Evolutionary conservation across 208 protist genomes (phyloP).

Genomic region (Leptomonas pyrrhocoris): DNA sequence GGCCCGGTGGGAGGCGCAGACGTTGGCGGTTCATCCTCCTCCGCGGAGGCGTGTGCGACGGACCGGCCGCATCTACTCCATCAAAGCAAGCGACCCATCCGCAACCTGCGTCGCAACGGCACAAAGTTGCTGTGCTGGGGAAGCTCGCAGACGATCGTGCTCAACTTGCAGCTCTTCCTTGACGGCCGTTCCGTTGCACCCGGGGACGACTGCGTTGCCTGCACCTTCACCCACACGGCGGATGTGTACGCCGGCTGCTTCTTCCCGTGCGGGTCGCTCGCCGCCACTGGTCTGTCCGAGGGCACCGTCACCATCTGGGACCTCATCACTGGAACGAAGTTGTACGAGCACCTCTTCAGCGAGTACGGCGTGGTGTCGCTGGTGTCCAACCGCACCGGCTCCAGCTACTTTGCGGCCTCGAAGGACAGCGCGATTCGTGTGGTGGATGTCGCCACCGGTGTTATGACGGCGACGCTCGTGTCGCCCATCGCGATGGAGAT

Average conservation of each 20-base stretch:
- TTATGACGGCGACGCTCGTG: slow-evolving; percentile 69
- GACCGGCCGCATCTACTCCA: slow-evolving; percentile 40
- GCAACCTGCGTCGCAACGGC: slow-evolving; percentile 48
- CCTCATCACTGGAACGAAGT: slow-evolving; percentile 50
- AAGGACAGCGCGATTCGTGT: slow-evolving; percentile 75
- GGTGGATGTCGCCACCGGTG: slow-evolving; percentile 76
- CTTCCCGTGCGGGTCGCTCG: slow-evolving; percentile 74
- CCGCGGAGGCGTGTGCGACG: slow-evolving; percentile 11
- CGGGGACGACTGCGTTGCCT: slow-evolving; percentile 24
- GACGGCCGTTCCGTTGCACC: slow-evolving; percentile 1
- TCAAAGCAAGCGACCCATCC: slow-evolving; percentile 51
- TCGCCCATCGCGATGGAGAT: slow-evolving; percentile 73
- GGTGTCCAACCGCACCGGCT: slow-evolving; percentile 64
- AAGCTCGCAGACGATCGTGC: slow-evolving; percentile 56
- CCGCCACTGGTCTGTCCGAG: slow-evolving; percentile 77
- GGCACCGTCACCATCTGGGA: slow-evolving; percentile 85
- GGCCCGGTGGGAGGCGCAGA: slow-evolving; percentile 12
- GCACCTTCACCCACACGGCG: slow-evolving; percentile 59
- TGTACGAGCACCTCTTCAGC: slow-evolving; percentile 75
- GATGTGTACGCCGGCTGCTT: slow-evolving; percentile 78
- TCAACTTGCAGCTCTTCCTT: slow-evolving; percentile 47
- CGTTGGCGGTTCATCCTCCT: not conserved
- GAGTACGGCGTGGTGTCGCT: slow-evolving; percentile 65
- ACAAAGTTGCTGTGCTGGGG: slow-evolving; percentile 74
- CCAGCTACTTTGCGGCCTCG: slow-evolving; percentile 77